Evolutionary conservation across 2,329 filamentous ascomycete species (phyloP).

Genomic region (Madurella mycetomatis): DNA sequence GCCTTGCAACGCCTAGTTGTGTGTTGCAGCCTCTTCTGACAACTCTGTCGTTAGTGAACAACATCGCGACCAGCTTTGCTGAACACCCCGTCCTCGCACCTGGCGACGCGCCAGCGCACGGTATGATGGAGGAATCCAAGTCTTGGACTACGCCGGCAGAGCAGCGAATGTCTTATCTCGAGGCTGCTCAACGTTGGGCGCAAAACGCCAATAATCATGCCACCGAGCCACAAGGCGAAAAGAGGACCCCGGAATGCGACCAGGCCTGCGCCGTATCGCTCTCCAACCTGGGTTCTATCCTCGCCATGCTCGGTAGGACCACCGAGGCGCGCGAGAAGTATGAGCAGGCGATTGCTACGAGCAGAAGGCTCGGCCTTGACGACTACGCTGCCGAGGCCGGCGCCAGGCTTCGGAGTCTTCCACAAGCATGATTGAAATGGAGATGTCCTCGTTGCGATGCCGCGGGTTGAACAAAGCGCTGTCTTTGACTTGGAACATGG

Average conservation of each 20-base stretch:
- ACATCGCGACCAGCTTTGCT: constrained; percentile 68
- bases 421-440: not conserved
- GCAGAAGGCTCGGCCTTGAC: constrained; percentile 48
- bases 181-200: constrained; percentile 73
- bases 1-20: constrained; percentile 27
- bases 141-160: constrained; percentile 35
- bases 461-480: not conserved
- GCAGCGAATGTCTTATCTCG: constrained; percentile 58
- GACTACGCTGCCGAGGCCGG: constrained; percentile 51
- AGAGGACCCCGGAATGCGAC: constrained; percentile 75
- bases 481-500: not conserved
- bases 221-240: constrained; percentile 58
- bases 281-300: constrained; percentile 83
- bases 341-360: constrained; percentile 61
- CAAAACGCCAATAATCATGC: constrained; percentile 68
- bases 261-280: constrained; percentile 75
- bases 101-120: constrained; percentile 31
- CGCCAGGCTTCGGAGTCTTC: constrained; percentile 38
- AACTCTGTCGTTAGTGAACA: constrained; percentile 59
- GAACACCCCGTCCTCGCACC: constrained; percentile 52
- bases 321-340: constrained; percentile 65
- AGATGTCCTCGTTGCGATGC: not conserved
- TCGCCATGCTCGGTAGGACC: constrained; percentile 65
- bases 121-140: constrained; percentile 20
- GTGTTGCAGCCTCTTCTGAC: not conserved